Percentiles rank a stretch among this genome's conserved stretches.
These are phyloP conservation scores for Tylopilus sp. DNA, from an alignment of 768 basidiomycete genomes.

Conservation along the genomic window DNA sequence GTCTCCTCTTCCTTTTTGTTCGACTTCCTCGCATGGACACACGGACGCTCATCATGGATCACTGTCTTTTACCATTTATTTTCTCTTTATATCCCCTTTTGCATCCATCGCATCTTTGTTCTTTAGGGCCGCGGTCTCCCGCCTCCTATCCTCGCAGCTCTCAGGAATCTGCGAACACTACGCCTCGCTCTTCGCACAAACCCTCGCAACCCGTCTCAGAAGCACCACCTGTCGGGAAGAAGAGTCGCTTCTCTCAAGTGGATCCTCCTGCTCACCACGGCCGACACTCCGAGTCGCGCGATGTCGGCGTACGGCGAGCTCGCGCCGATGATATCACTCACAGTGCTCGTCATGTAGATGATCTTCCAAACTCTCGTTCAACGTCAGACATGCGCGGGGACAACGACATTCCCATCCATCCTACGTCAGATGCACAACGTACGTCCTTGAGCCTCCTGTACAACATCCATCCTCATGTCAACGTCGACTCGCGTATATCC, in stretches of 20 bases:
- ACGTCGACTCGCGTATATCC: conserved; percentile 23
- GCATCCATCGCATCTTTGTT: conserved; percentile 32
- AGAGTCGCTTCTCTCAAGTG: conserved; percentile 24
- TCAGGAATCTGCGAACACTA: conserved; percentile 19
- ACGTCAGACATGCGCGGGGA: conserved; percentile 17
- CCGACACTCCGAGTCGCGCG: conserved; percentile 13
- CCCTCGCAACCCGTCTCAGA: conserved; percentile 14
- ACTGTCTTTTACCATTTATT: conserved; percentile 30
- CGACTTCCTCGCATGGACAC: conserved; percentile 39
- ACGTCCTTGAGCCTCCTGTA: conserved; percentile 33
- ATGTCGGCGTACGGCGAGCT: conserved; percentile 15
- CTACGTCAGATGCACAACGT: conserved; percentile 34
- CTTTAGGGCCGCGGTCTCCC: conserved; percentile 42
- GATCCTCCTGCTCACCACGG: conserved; percentile 11
- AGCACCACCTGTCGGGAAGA: conserved; percentile 6
- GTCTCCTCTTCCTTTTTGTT: conserved; percentile 33
- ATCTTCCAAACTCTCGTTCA: conserved; percentile 18
- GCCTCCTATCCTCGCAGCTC: conserved; percentile 31
- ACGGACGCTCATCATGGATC: conserved; percentile 42
- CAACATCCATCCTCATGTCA: conserved; percentile 28
- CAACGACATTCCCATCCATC: conserved; percentile 16
- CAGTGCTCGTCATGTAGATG: conserved; percentile 13
- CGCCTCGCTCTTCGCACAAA: conserved; percentile 13
- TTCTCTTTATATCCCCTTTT: conserved; percentile 30
- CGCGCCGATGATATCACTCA: conserved; percentile 20